phyloP scores from a whole-genome alignment of 129 eudicot genomes.

The Arctium lappa region DNA sequence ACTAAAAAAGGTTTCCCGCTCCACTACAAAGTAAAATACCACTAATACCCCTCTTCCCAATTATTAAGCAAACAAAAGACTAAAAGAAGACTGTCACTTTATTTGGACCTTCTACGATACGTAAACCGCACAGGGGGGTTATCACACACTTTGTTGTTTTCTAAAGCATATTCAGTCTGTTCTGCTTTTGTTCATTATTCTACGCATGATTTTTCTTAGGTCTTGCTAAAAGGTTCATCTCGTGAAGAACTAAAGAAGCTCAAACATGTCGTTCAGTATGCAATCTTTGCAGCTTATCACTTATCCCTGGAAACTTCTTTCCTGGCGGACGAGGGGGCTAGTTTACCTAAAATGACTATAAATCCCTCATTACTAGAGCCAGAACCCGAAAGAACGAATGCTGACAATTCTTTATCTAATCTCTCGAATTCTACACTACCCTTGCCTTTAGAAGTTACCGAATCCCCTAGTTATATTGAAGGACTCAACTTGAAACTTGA shows the following conservation, averaged over 20 bases:
- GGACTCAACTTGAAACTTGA: background rate
- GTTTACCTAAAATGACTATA: conserved; percentile 51
- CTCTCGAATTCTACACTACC: conserved; percentile 14
- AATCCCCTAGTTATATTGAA: background rate
- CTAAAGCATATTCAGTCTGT: background rate
- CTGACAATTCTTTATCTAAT: conserved; percentile 32
- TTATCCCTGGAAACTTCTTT: conserved; percentile 86
- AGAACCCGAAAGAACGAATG: conserved; percentile 25
- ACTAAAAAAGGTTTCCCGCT: no score
- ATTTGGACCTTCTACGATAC: no score
- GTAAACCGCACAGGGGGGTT: no score
- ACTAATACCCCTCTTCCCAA: no score
- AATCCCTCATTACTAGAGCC: conserved; percentile 25
- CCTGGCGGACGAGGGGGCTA: conserved; percentile 95
- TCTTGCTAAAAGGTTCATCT: conserved; percentile 71
- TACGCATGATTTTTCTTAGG: conserved; percentile 36
- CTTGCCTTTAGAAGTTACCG: conserved; percentile 12
- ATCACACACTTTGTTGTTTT: background rate
- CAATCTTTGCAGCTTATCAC: conserved; percentile 97
- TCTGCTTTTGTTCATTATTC: background rate
- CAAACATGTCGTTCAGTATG: conserved; percentile 81
- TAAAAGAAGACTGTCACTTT: no score
- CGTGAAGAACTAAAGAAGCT: conserved; percentile 84
- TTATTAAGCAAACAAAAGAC: no score
- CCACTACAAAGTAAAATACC: no score